These are phyloP conservation scores for Naganishia sp. DNA, from an alignment of 1,284 basidiomycete genomes.

Conservation along the genomic window DNA sequence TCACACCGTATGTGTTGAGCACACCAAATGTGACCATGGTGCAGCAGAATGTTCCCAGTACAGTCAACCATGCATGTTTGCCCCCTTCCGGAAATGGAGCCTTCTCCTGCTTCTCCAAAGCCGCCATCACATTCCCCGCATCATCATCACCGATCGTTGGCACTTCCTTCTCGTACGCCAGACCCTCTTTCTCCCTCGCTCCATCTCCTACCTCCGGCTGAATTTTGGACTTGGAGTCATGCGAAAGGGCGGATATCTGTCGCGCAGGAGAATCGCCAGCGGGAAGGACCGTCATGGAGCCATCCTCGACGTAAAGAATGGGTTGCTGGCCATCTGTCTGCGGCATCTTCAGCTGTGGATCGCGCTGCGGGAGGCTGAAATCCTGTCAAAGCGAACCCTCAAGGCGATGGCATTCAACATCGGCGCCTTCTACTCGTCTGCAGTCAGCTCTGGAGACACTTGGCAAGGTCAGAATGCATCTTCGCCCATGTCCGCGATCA, in stretches of 20 bases:
- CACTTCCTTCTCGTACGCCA: conserved; percentile 14
- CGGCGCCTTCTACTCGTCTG: no score
- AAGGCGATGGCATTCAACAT: no score
- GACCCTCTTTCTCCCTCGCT: not conserved
- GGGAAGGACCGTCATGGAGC: conserved; percentile 19
- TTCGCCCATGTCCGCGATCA: no score
- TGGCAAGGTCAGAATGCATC: no score
- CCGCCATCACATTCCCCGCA: conserved; percentile 22
- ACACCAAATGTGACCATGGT: conserved; percentile 26
- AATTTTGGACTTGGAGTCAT: conserved; percentile 4
- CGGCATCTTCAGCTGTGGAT: not conserved
- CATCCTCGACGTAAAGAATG: conserved; percentile 25
- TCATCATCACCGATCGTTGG: not conserved
- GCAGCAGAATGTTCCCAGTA: conserved; percentile 22
- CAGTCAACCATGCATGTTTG: conserved; percentile 15
- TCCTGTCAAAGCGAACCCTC: no score
- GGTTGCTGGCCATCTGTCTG: conserved; percentile 25
- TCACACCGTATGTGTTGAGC: conserved; percentile 26
- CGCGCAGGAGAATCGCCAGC: not conserved
- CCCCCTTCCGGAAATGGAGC: conserved; percentile 24
- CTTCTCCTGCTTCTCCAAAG: conserved; percentile 26
- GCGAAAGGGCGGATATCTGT: conserved; percentile 2
- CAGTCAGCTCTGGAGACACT: no score
- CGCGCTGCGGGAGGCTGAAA: no score
- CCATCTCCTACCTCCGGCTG: not conserved